Evolutionary conservation across 192 early-diverging fungal species (phyloP), one percentile per base, ranked within the genome.

Genomic region (Dissophora globulifera): DNA sequence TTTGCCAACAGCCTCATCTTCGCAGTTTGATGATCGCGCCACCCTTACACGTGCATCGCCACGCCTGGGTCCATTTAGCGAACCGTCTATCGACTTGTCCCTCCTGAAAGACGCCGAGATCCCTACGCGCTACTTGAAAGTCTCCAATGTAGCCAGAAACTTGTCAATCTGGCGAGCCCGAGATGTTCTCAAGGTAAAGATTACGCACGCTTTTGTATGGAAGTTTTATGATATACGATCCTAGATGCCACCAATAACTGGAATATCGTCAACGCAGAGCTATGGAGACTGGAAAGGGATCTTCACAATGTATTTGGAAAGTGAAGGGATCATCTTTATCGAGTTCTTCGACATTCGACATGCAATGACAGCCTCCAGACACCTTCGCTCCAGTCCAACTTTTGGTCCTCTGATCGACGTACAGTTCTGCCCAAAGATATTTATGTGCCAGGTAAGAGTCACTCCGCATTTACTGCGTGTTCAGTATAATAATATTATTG

Each of bases 321-420:
- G 61, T 16, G 58, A 70, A 33, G 69, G 72, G 5, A 43, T 70
- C n/a, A 51, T 80, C 19, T 67, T 84, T 25, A 58, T 84, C 35
- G 83, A 78, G 68, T 85, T 82, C 56, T 84, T 69, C 52, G 80
- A 84, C 40, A 65, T 85, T 11, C 48, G 74, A 15, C 78, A 84
- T 30, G 78, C 84, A 0, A 57, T 70, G 45, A 33, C 15, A 22
- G 84, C 82, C 1, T 56, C 55, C 7, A 42, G 50, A 51, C 47
- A 25, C 48, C 53, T 81, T 20, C 38, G 52, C 15, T 41, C 33
- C 6, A 59, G 35, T 25, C 16, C 50, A 9, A 22, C 33, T 7
- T 68, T 78, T 30, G 51, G 53, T 17, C 22, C 35, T 13, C 17
- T 38, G 17, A 29, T 71, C 17, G 35, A 57, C 8, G 68, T 82